A percentile compares a stretch with the other conserved stretches of the same genome.
phyloP scores from a whole-genome alignment of 257 asterid genomes.

The Fraxinus anomala region DNA sequence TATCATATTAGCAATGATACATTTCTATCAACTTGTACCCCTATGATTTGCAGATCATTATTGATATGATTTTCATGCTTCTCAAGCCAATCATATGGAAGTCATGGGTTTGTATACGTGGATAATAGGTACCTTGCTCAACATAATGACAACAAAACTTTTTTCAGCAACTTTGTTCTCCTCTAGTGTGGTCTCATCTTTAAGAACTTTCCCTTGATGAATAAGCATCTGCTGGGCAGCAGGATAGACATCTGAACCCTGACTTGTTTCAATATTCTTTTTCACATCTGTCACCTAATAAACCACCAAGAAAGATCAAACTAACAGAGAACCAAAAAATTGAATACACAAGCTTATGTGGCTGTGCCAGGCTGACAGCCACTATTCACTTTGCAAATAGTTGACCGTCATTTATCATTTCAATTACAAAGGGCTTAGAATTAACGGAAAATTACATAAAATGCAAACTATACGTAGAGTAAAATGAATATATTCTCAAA shows the following conservation, averaged over 20 bases:
- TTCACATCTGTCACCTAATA: constrained; percentile 78
- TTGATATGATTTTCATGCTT: background rate
- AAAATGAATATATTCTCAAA: background rate
- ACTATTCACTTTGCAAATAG: background rate
- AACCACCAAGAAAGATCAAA: constrained; percentile 15
- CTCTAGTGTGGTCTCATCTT: constrained; percentile 72
- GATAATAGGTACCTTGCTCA: constrained; percentile 58
- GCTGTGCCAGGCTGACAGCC: background rate
- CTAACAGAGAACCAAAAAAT: background rate
- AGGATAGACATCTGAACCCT: constrained; percentile 74
- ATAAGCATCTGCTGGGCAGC: constrained; percentile 83
- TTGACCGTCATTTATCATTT: background rate
- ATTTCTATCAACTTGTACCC: background rate
- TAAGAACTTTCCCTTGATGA: constrained; percentile 91
- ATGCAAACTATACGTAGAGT: background rate
- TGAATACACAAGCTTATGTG: background rate
- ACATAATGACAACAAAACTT: constrained; percentile 79
- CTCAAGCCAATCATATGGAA: background rate
- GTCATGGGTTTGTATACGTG: constrained; percentile 6
- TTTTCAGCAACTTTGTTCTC: constrained; percentile 79
- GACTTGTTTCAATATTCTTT: constrained; percentile 65
- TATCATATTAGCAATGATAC: background rate
- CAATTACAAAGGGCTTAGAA: background rate
- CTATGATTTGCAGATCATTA: background rate
- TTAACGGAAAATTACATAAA: background rate